phyloP scores from a whole-genome alignment of 169 alveolate species.

The Plasmodium vivax region DNA sequence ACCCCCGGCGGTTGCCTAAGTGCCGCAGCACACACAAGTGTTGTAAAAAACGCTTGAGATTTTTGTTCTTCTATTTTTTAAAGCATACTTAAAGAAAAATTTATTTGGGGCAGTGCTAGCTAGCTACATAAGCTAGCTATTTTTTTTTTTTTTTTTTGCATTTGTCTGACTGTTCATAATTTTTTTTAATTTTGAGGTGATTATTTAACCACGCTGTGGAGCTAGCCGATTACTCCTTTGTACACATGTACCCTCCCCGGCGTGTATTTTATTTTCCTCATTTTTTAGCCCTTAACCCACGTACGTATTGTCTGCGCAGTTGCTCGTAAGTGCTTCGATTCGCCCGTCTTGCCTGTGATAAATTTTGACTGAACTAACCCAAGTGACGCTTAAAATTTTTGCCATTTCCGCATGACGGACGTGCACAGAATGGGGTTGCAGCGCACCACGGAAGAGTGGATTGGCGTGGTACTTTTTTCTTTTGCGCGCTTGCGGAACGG shows the following conservation, averaged over 20 bases:
- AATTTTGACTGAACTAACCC: background rate
- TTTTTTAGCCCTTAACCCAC: background rate
- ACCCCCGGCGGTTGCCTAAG: background rate
- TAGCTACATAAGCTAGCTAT: background rate
- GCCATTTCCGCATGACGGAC: background rate
- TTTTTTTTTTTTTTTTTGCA: background rate
- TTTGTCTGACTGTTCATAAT: background rate
- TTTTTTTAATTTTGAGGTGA: background rate
- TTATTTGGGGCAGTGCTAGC: background rate
- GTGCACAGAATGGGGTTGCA: background rate
- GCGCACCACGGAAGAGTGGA: background rate
- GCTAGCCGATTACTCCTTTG: background rate
- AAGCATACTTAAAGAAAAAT: background rate
- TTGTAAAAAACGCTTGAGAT: background rate
- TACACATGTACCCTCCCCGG: background rate
- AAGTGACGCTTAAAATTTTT: background rate
- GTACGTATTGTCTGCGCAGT: background rate
- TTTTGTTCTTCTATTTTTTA: background rate
- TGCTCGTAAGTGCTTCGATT: background rate
- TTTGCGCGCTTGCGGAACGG: background rate
- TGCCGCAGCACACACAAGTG: background rate
- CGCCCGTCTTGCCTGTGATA: background rate
- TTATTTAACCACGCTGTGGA: background rate
- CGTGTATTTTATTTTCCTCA: background rate
- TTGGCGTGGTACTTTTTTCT: background rate